Evolutionary conservation across 345 rosid genomes (phyloP).

Genomic region (Draba incana): DNA sequence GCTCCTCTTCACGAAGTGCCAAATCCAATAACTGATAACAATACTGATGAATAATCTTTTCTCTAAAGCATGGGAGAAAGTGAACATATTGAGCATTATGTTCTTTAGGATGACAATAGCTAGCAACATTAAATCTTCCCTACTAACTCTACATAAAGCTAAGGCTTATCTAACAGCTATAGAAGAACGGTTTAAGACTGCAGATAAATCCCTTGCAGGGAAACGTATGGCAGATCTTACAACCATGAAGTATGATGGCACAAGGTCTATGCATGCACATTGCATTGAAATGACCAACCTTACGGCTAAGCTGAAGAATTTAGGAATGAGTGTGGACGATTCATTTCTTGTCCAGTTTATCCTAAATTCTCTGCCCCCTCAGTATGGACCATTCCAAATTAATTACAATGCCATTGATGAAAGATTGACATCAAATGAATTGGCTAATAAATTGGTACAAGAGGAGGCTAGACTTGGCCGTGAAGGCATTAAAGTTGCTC

Average conservation of each 20-base stretch:
- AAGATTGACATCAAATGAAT: no score
- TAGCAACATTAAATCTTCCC: not conserved
- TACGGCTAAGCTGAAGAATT: not conserved
- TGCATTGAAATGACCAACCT: slow-evolving; percentile 1
- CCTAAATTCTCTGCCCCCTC: no score
- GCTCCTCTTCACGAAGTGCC: no score
- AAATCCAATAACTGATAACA: not conserved
- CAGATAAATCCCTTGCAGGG: not conserved
- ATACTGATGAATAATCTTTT: not conserved
- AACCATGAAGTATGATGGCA: not conserved
- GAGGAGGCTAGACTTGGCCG: not conserved
- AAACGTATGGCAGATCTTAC: not conserved
- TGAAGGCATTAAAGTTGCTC: not conserved
- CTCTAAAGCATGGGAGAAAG: not conserved
- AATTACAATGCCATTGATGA: no score
- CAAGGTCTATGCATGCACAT: not conserved
- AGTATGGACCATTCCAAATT: no score
- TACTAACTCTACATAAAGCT: not conserved
- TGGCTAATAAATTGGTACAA: not conserved
- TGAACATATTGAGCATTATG: not conserved
- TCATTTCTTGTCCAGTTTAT: no score
- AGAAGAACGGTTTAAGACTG: not conserved
- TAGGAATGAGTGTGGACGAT: not conserved
- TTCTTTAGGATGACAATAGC: not conserved
- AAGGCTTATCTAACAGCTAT: not conserved